Evolutionary conservation across 1,139 yeast genomes (phyloP), one percentile per base, ranked within the genome.

Genomic region (Arxiozyma heterogenica): DNA sequence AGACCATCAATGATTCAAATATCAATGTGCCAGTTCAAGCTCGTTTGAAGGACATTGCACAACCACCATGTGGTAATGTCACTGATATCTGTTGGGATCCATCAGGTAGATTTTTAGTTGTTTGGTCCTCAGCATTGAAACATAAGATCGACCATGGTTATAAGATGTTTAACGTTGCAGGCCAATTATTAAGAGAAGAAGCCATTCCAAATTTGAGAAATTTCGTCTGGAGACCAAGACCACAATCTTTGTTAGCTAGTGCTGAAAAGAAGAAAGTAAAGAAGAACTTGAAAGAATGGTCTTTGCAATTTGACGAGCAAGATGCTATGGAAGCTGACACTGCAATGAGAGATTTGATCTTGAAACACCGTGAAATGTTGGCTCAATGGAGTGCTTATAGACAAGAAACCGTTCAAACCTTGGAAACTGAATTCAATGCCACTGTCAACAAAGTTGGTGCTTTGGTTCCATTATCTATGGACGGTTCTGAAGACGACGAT

Each of bases 311-410:
- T 74, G 98, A 93, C 64, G 96, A 91, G 74, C 78, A 81, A 61
- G 99, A 94, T 75, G 95, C 95, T 53, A 91, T 90, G 94, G 98
- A 91, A 74, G 95, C 95, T 55, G 88, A 87, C 69, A 87, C 91
- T 65, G 96, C 95, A 62, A 81, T 88, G 63, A 84, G 94, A 75
- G 97, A 90, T 69, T 79, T 89, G 61, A 90, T 91, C 71, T 79
- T 89, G 75, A 82, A 77, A 67, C 89, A 97, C 73, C 87, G 94
- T 75, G 78, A 79, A 66, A 77, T 86, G 65, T 79, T 91, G 68
- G 85, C 85, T 67, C 91, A 88, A 71, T 94, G 98, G 98, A 79
- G 74, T 65, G 72, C 78, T 51, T 94, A 90, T 83, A 83, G 97
- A 77, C 58, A 54, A 4, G 55, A 53, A 8, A 56, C 56, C 3